Percentiles rank a stretch among this genome's conserved stretches.
Conservation (phyloP, 805 yeast genomes). For the Ogataea neopini region DNA sequence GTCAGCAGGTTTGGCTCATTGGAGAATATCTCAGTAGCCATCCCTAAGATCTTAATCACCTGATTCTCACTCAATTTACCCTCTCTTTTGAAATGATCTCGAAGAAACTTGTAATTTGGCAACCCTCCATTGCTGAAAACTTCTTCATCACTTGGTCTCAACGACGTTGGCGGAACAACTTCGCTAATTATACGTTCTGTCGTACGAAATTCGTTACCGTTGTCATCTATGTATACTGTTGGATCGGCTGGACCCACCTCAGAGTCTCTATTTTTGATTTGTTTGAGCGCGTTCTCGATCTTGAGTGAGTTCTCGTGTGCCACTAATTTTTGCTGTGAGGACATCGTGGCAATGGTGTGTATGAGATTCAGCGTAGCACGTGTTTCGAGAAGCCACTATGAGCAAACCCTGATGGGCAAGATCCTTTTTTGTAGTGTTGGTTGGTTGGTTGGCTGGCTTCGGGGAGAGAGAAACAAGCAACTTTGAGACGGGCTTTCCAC, state of each 20-base stretch:
- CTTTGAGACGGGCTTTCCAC: background rate
- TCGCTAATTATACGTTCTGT: slow-evolving; percentile 53
- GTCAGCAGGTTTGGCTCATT: slow-evolving; percentile 77
- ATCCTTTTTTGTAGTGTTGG: background rate
- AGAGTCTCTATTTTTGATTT: slow-evolving; percentile 48
- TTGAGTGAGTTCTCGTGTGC: slow-evolving; percentile 50
- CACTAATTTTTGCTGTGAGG: slow-evolving; percentile 14
- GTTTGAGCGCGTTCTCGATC: slow-evolving; percentile 65
- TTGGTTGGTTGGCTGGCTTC: background rate
- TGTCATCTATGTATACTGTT: slow-evolving; percentile 51
- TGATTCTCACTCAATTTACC: slow-evolving; percentile 78
- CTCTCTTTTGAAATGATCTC: slow-evolving; percentile 73
- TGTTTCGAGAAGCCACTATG: background rate
- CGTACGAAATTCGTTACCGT: slow-evolving; percentile 58
- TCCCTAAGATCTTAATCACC: slow-evolving; percentile 61
- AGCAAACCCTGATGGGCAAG: background rate
- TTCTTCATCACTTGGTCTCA: slow-evolving; percentile 65
- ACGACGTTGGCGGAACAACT: slow-evolving; percentile 68
- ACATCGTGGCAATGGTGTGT: background rate
- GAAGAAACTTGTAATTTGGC: slow-evolving; percentile 73
- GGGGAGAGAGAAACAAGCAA: background rate
- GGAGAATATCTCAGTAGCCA: slow-evolving; percentile 63
- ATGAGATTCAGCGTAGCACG: background rate
- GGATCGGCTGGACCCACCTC: slow-evolving; percentile 32
- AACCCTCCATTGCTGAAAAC: slow-evolving; percentile 61